A percentile compares a stretch with the other conserved stretches of the same genome.
phyloP scores from a whole-genome alignment of 225 moss, liverwort and hornwort species.

The Marchantia polymorpha region DNA sequence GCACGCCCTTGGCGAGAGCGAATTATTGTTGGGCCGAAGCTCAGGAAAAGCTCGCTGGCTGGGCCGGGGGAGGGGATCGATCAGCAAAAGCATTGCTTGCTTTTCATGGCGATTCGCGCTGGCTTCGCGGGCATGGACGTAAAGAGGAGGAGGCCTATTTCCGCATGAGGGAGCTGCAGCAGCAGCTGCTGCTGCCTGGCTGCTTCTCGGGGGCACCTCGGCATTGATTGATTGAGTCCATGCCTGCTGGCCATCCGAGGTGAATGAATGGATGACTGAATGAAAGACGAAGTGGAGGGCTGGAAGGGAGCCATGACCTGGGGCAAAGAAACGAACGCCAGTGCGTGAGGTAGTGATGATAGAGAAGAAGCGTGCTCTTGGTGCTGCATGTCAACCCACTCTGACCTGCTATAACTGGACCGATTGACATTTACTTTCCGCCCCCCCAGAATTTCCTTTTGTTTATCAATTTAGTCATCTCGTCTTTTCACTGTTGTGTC shows the following conservation, averaged over 20 bases:
- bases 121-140: background rate
- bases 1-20: background rate
- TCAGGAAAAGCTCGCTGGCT: background rate
- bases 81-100: background rate
- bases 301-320: background rate
- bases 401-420: background rate
- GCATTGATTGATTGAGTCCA: background rate
- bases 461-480: background rate
- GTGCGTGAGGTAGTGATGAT: background rate
- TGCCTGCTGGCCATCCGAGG: background rate
- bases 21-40: slow-evolving; percentile 1
- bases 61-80: background rate
- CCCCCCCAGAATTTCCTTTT: background rate
- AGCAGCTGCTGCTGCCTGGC: background rate
- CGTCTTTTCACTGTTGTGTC: background rate
- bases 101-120: background rate
- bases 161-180: background rate
- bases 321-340: background rate
- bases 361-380: slow-evolving; percentile 8
- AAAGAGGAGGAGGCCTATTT: background rate
- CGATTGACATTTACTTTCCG: background rate
- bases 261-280: too few relatives aligned
- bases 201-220: background rate
- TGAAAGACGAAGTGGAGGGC: too few relatives aligned
- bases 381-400: background rate